Evolutionary conservation across 2,329 filamentous ascomycete species (phyloP).

Genomic region (Elsinoe perseae): DNA sequence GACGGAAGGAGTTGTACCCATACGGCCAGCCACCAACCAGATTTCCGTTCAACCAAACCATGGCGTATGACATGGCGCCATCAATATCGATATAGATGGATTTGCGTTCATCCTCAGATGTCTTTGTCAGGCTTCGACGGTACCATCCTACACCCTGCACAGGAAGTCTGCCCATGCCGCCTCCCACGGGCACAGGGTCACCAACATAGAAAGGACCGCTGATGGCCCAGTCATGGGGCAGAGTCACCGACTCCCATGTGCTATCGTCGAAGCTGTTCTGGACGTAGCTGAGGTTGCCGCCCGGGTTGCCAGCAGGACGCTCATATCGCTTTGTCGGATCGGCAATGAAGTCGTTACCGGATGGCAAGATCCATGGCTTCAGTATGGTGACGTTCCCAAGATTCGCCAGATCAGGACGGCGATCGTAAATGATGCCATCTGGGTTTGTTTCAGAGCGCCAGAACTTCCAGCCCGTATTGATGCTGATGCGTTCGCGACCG

Average conservation of each 20-base stretch:
- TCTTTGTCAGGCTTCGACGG: slow-evolving; percentile 35
- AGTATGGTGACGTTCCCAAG: slow-evolving; percentile 23
- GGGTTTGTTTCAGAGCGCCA: slow-evolving; percentile 32
- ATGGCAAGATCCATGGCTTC: slow-evolving; percentile 39
- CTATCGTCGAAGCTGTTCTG: slow-evolving; percentile 35
- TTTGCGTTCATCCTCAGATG: slow-evolving; percentile 31
- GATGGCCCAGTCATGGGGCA: slow-evolving; percentile 47
- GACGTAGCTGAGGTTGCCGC: slow-evolving; percentile 29
- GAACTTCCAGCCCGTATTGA: slow-evolving; percentile 37
- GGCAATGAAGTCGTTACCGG: slow-evolving; percentile 36
- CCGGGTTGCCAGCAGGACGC: slow-evolving; percentile 28
- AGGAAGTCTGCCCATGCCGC: slow-evolving; percentile 41
- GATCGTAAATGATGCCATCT: slow-evolving; percentile 32
- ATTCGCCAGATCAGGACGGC: slow-evolving; percentile 20
- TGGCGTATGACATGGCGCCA: slow-evolving; percentile 46
- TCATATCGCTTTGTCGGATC: slow-evolving; percentile 27
- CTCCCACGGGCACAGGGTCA: slow-evolving; percentile 30
- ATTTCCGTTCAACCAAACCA: slow-evolving; percentile 46
- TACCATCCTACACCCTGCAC: slow-evolving; percentile 50
- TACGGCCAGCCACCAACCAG: slow-evolving; percentile 48
- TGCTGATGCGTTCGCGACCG: slow-evolving; percentile 23
- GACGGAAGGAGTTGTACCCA: slow-evolving; percentile 45
- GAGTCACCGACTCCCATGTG: slow-evolving; percentile 35
- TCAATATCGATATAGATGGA: slow-evolving; percentile 43
- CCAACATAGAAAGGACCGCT: slow-evolving; percentile 36